phyloP scores from a whole-genome alignment of 768 basidiomycete species.

The Boletus rubescentipes region DNA sequence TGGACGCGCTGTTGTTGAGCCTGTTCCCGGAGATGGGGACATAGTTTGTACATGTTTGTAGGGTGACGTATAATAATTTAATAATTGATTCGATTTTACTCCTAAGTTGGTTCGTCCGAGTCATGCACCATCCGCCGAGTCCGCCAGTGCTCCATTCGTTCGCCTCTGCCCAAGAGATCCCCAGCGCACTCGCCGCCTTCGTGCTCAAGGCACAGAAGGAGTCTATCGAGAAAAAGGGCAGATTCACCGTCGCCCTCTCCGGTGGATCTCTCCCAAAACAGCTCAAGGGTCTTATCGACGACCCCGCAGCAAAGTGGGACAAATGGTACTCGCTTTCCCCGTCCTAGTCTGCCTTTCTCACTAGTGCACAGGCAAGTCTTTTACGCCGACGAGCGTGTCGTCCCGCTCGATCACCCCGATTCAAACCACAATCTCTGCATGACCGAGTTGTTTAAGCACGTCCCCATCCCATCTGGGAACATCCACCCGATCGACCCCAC shows the following conservation, averaged over 20 bases:
- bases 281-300: conserved; percentile 66
- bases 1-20: conserved; percentile 69
- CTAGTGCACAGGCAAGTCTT: conserved; percentile 79
- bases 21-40: conserved; percentile 74
- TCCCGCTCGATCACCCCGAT: conserved; percentile 89
- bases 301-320: conserved; percentile 80
- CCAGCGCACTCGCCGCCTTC: conserved; percentile 71
- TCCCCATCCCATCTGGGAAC: conserved; percentile 71
- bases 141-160: conserved; percentile 77
- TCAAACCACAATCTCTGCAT: conserved; percentile 85
- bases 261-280: conserved; percentile 89
- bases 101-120: background rate
- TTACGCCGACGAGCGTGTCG: conserved; percentile 95
- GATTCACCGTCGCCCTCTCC: conserved; percentile 90
- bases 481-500: conserved; percentile 80
- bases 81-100: background rate
- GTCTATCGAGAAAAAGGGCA: conserved; percentile 82
- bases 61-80: conserved; percentile 17
- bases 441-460: conserved; percentile 74
- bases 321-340: conserved; percentile 67
- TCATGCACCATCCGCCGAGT: conserved; percentile 55
- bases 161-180: conserved; percentile 51
- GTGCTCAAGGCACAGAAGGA: conserved; percentile 87
- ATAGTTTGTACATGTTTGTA: conserved; percentile 26
- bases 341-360: background rate